Conservation (phyloP, 2,329 filamentous ascomycete species). For the Colletotrichum simmondsii region DNA sequence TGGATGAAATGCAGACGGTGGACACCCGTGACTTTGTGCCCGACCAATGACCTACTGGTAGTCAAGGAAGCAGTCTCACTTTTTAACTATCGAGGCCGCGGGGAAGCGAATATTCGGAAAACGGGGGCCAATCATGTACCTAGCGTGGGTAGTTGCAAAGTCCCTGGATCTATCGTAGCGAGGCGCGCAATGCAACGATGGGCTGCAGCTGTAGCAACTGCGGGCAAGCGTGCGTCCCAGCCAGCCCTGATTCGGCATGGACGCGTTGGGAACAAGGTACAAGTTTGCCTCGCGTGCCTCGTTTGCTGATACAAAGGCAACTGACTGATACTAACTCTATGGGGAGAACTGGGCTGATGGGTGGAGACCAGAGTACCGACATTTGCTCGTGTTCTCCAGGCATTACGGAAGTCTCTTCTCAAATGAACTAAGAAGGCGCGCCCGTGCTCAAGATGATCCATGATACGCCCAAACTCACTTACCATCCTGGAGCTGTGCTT, state of each 20-base stretch:
- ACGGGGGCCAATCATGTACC: neutral
- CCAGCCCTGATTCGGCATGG: conserved; percentile 19
- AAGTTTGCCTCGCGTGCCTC: neutral
- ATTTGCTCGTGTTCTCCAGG: no score
- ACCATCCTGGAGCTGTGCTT: neutral
- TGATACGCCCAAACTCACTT: neutral
- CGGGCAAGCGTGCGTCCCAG: conserved; percentile 2
- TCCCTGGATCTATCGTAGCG: neutral
- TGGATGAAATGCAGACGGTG: no score
- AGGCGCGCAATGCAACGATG: conserved; percentile 10
- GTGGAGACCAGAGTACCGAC: neutral
- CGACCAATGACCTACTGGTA: neutral
- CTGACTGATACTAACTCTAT: conserved; percentile 11
- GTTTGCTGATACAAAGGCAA: neutral
- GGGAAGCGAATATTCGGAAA: neutral
- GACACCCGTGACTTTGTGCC: no score
- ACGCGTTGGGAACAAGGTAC: neutral
- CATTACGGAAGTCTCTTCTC: neutral
- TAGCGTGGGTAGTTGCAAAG: neutral
- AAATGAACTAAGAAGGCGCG: neutral
- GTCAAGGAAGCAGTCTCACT: neutral
- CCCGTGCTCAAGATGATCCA: neutral
- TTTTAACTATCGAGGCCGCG: neutral
- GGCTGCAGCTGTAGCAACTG: conserved; percentile 26
- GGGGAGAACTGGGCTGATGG: neutral